A percentile compares a stretch with the other conserved stretches of the same genome.
Evolutionary conservation across 208 protist genomes (phyloP).

Genomic region (Trypanosoma cruzi): DNA sequence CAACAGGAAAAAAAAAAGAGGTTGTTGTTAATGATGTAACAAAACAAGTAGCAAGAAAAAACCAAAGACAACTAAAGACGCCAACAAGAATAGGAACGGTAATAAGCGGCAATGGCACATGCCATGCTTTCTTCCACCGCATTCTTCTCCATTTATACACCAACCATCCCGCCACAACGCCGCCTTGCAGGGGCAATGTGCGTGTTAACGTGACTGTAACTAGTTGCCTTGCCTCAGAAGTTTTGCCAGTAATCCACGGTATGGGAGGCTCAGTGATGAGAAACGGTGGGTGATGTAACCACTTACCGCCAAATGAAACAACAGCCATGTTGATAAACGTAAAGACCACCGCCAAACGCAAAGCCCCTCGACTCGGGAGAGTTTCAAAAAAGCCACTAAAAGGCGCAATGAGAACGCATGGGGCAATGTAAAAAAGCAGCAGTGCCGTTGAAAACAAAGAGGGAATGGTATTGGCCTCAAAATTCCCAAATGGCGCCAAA

Average conservation of each 20-base stretch:
- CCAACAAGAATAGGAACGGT: constrained; percentile 61
- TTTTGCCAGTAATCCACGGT: constrained; percentile 31
- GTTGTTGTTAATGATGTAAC: not conserved
- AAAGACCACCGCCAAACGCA: constrained; percentile 38
- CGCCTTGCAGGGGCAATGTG: constrained; percentile 55
- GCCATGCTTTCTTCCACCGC: constrained; percentile 61
- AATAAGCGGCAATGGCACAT: constrained; percentile 68
- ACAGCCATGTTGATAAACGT: constrained; percentile 48
- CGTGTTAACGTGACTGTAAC: constrained; percentile 21
- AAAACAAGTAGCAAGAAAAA: constrained; percentile 33
- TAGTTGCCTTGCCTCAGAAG: constrained; percentile 15
- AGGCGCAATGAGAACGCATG: constrained; percentile 54
- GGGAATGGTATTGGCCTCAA: constrained; percentile 5
- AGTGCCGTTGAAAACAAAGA: constrained; percentile 31
- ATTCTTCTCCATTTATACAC: constrained; percentile 45
- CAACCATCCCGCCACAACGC: constrained; percentile 50
- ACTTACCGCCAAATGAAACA: constrained; percentile 50
- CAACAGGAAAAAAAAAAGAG: not conserved
- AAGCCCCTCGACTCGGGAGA: constrained; percentile 25
- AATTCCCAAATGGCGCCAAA: constrained; percentile 3
- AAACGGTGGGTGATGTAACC: constrained; percentile 64
- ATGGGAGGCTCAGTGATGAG: constrained; percentile 44
- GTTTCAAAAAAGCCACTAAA: constrained; percentile 73
- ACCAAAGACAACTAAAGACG: constrained; percentile 43
- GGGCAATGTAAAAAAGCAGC: constrained; percentile 52